Percentiles rank a stretch among this genome's conserved stretches.
Conservation (phyloP, 75 land plant species). For the Sequoiadendron giganteum region DNA sequence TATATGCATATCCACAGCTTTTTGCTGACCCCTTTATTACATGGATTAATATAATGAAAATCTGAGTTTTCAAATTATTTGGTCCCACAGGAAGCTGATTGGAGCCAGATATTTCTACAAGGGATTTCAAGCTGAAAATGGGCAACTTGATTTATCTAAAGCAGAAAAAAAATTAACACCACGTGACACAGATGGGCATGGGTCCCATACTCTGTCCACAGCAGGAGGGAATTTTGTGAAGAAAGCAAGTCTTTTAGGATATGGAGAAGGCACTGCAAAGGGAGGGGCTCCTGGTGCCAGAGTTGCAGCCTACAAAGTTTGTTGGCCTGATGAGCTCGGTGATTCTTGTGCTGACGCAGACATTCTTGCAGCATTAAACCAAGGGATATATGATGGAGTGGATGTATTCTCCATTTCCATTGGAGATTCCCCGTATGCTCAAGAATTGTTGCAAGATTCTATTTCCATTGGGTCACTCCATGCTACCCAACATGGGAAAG, state of each 20-base stretch:
- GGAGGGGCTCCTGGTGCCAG: constrained; percentile 67
- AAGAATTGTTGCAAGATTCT: constrained; percentile 7
- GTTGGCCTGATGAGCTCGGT: constrained; percentile 37
- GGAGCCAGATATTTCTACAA: constrained; percentile 53
- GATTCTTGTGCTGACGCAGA: constrained; percentile 44
- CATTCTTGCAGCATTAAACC: constrained; percentile 69
- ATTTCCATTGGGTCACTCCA: constrained; percentile 44
- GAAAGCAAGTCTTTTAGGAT: constrained; percentile 33
- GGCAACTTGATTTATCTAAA: constrained; percentile 2
- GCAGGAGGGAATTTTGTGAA: constrained; percentile 46
- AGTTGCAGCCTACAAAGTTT: constrained; percentile 67
- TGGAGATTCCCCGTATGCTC: background rate
- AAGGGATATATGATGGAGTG: constrained; percentile 64
- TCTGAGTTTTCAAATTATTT: background rate
- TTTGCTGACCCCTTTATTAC: background rate
- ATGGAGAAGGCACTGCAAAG: constrained; percentile 56
- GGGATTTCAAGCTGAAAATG: constrained; percentile 23
- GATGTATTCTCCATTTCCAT: constrained; percentile 52
- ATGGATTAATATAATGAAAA: background rate
- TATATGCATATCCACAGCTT: too few relatives aligned
- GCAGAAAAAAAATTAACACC: constrained; percentile 16
- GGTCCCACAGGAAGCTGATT: constrained; percentile 59
- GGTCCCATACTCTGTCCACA: constrained; percentile 68
- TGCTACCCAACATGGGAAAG: constrained; percentile 25
- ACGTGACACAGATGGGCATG: constrained; percentile 59